These are phyloP conservation scores for Naumovozyma dairenensis DNA, from an alignment of 805 yeast species.

Conservation along the genomic window DNA sequence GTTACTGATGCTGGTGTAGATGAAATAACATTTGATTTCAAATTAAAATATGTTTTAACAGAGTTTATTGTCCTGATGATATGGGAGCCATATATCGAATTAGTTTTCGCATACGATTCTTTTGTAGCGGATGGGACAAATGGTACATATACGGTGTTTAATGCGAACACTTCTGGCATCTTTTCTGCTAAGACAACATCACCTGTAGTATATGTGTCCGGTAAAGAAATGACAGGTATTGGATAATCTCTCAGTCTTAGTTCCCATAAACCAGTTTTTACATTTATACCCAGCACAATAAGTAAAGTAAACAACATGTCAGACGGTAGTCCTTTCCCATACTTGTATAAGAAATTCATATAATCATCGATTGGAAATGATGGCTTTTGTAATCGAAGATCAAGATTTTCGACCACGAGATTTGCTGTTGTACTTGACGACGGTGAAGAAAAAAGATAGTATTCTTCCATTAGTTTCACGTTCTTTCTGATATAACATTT, in stretches of 20 bases:
- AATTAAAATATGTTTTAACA: constrained; percentile 44
- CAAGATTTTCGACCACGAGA: constrained; percentile 16
- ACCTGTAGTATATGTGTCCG: constrained; percentile 31
- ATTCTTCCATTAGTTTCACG: constrained; percentile 13
- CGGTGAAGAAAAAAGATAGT: constrained; percentile 16
- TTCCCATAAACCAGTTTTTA: constrained; percentile 36
- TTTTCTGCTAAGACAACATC: constrained; percentile 53
- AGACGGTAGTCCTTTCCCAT: constrained; percentile 46
- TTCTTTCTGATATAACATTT: constrained; percentile 16
- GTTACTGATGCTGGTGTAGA: constrained; percentile 41
- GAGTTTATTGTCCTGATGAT: constrained; percentile 57
- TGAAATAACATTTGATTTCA: constrained; percentile 38
- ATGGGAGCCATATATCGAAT: constrained; percentile 47
- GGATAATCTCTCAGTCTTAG: constrained; percentile 46
- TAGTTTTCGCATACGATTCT: constrained; percentile 28
- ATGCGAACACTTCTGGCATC: constrained; percentile 35
- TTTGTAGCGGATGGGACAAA: constrained; percentile 41
- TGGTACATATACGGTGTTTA: constrained; percentile 44
- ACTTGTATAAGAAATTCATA: constrained; percentile 29
- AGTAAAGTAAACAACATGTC: constrained; percentile 44
- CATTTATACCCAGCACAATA: constrained; percentile 38
- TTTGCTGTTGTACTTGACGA: constrained; percentile 22
- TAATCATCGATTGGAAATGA: constrained; percentile 23
- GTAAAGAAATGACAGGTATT: constrained; percentile 45
- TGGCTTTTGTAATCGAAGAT: constrained; percentile 22